Conservation (phyloP, 2,329 filamentous ascomycete species). For the Venturia aucupariae region DNA sequence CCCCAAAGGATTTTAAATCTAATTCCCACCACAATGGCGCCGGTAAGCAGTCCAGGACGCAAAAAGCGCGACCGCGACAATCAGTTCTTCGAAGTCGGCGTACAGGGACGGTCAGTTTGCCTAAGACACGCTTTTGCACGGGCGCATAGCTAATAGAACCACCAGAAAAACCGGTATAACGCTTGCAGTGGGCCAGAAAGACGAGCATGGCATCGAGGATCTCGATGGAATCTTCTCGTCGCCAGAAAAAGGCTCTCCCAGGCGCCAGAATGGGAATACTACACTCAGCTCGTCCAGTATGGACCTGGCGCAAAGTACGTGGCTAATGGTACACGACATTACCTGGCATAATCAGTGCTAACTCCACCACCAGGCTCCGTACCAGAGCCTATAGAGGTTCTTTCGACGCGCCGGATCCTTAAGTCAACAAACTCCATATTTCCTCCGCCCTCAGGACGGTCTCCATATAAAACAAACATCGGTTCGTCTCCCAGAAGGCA, state of each 20-base stretch:
- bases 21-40: neutral
- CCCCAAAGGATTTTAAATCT: neutral
- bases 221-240: constrained; percentile 85
- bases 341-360: constrained; percentile 6
- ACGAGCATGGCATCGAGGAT: constrained; percentile 87
- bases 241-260: constrained; percentile 54
- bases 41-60: neutral
- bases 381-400: constrained; percentile 37
- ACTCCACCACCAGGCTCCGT: constrained; percentile 34
- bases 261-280: constrained; percentile 25
- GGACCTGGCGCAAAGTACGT: constrained; percentile 55
- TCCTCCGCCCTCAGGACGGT: constrained; percentile 43
- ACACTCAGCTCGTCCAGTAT: constrained; percentile 49
- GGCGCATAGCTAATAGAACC: neutral
- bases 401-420: constrained; percentile 38
- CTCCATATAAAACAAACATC: constrained; percentile 54
- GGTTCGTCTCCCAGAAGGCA: constrained; percentile 52
- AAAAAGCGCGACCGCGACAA: constrained; percentile 8
- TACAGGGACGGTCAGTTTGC: constrained; percentile 8
- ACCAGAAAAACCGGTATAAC: constrained; percentile 80
- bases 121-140: neutral
- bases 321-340: neutral
- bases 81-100: constrained; percentile 8
- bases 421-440: constrained; percentile 36
- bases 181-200: constrained; percentile 70